Percentiles rank a stretch among this genome's conserved stretches.
Evolutionary conservation across 495 filamentous ascomycete species (phyloP).

Genomic region (Annulohypoxylon stygium): DNA sequence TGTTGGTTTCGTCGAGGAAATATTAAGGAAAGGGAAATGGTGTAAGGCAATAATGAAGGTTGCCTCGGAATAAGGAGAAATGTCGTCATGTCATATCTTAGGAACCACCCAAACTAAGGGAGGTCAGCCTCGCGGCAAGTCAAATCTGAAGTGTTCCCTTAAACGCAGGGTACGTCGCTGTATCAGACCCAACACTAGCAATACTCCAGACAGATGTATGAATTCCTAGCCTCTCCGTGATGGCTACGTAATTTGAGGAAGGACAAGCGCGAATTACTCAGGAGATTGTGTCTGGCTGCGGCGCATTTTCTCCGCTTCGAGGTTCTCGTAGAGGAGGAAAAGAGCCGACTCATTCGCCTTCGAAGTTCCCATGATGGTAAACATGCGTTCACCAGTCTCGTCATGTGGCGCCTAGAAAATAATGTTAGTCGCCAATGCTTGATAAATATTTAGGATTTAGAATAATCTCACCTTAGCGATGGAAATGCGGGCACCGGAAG

Average conservation of each 20-base stretch:
- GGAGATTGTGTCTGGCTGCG: conserved; percentile 77
- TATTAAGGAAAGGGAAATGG: conserved; percentile 54
- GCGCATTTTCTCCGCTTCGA: conserved; percentile 98
- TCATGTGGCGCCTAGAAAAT: conserved; percentile 84
- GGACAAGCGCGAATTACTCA: conserved; percentile 68
- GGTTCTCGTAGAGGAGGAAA: conserved; percentile 97
- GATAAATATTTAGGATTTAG: neutral
- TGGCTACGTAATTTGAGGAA: conserved; percentile 42
- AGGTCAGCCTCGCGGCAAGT: conserved; percentile 69
- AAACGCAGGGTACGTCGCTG: conserved; percentile 54
- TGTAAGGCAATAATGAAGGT: conserved; percentile 57
- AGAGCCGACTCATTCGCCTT: conserved; percentile 94
- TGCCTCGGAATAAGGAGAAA: conserved; percentile 49
- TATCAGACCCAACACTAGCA: conserved; percentile 59
- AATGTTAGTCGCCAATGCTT: conserved; percentile 22
- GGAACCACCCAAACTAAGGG: conserved; percentile 58
- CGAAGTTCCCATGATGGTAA: conserved; percentile 96
- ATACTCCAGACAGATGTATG: conserved; percentile 51
- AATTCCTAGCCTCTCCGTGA: conserved; percentile 39
- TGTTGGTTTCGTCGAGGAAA: conserved; percentile 42
- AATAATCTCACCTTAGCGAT: conserved; percentile 80
- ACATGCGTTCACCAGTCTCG: conserved; percentile 98
- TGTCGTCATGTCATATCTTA: conserved; percentile 61
- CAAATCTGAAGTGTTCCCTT: conserved; percentile 65
- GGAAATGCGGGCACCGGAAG: conserved; percentile 94